Base-by-base conservation (phyloP, 371 early-diverging fungal species). In the Mortierella sp. region DNA sequence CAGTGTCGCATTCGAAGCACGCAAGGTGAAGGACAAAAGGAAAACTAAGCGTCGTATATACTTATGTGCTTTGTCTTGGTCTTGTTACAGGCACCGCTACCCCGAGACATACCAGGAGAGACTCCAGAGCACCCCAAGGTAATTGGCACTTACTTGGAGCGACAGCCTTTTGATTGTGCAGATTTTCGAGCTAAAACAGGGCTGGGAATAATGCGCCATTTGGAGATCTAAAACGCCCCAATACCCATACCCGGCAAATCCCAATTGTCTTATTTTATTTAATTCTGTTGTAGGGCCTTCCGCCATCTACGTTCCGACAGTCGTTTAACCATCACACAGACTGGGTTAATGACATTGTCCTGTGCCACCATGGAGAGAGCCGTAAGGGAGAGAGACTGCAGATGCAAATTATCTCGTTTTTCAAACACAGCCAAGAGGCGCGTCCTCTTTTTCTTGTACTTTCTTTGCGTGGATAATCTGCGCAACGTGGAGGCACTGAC, bases 261-360 rank as follows among this genome's bases (percentile, higher is more conserved):
- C 14, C 14, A 34, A 7, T 39, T 17, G 5, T 32, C 23, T 21
- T 56, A 31, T 41, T 41, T 41, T 50, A n/a, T 30, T 48, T 12
- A 48, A n/a, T 28, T 6, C n/a, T 14, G 15, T 26, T 39, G 60
- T 70, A 82, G 69, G 64, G 61, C 17, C 72, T 75, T 30, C 84
- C 85, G 12, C 80, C 80, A 47, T 81, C 94, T 4, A 86, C 87
- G 2, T 87, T 87, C 56, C 82, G 87, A 21, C 85, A 86, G 9
- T 90, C 92, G 34, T 93, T 89, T 41, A 89, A 92, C 71, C 89
- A 93, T 66, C 99, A 98, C 70, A 90, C 92, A 7, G 97, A 97
- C 79, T 98, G 99, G 99, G 93, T 98, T 11, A 97, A 97, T 75
- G 97, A 95, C 64, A 87, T 98, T 52, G 87, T 91, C 5, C 84